Conservation (phyloP, 1,139 yeast genomes). For the Debaryomyces robertsiae region DNA sequence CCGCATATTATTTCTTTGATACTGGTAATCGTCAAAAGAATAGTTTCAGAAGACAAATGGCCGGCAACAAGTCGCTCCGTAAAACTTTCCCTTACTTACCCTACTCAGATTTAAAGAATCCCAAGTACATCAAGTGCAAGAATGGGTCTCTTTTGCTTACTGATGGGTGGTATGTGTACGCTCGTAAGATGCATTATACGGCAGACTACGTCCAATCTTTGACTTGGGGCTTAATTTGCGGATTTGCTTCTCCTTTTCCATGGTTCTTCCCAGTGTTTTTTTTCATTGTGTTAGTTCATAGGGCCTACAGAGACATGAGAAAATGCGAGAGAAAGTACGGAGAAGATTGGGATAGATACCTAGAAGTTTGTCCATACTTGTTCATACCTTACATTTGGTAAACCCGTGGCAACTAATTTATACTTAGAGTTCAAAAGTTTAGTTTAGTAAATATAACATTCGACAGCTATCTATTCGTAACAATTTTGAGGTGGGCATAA, state of each 20-base stretch:
- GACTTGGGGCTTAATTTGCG: conserved; percentile 92
- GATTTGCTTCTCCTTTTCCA: conserved; percentile 83
- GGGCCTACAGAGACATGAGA: conserved; percentile 82
- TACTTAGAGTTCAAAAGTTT: not conserved
- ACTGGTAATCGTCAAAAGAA: conserved; percentile 96
- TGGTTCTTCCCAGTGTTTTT: conserved; percentile 96
- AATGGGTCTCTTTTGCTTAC: conserved; percentile 83
- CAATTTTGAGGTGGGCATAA: conserved; percentile 5
- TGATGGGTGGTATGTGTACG: conserved; percentile 92
- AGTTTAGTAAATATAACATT: conserved; percentile 2
- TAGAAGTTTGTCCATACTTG: conserved; percentile 85
- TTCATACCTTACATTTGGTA: conserved; percentile 86
- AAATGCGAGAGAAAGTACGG: conserved; percentile 90
- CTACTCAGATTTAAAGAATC: conserved; percentile 75
- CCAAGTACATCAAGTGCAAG: conserved; percentile 79
- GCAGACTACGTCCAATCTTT: conserved; percentile 89
- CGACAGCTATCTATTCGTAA: conserved; percentile 6
- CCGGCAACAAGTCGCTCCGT: conserved; percentile 75
- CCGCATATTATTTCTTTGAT: conserved; percentile 90
- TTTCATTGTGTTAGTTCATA: conserved; percentile 81
- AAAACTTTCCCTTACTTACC: conserved; percentile 94
- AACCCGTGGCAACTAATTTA: not conserved
- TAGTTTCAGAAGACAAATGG: conserved; percentile 82
- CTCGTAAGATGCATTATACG: conserved; percentile 93
- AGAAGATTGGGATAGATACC: conserved; percentile 87